phyloP scores from a whole-genome alignment of 1,139 yeast species.

The Kazachstania sp. region DNA sequence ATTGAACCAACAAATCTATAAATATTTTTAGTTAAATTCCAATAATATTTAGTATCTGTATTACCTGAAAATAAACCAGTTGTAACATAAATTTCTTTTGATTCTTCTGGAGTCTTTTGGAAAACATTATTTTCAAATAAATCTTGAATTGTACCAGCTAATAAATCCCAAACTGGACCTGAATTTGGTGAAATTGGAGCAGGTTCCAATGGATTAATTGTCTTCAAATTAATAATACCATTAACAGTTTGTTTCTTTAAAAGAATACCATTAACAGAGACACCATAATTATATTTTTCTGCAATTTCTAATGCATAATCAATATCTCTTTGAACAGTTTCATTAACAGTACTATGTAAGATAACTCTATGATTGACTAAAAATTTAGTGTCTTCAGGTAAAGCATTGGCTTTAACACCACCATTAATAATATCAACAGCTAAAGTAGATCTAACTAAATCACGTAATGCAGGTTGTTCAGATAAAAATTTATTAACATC shows the following conservation, averaged over 20 bases:
- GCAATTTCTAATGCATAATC: slow-evolving; percentile 39
- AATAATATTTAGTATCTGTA: slow-evolving; percentile 76
- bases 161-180: slow-evolving; percentile 41
- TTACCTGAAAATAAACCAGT: slow-evolving; percentile 71
- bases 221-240: slow-evolving; percentile 36
- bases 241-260: slow-evolving; percentile 20
- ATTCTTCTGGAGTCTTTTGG: slow-evolving; percentile 6
- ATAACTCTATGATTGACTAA: slow-evolving; percentile 49
- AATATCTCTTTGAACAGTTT: slow-evolving; percentile 37
- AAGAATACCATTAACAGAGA: slow-evolving; percentile 27
- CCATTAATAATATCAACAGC: slow-evolving; percentile 53
- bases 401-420: slow-evolving; percentile 59
- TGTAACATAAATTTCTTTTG: slow-evolving; percentile 41
- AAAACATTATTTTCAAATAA: slow-evolving; percentile 36
- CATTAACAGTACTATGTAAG: slow-evolving; percentile 39
- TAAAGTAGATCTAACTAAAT: slow-evolving; percentile 47
- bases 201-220: slow-evolving; percentile 38
- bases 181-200: slow-evolving; percentile 46
- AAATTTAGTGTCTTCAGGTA: slow-evolving; percentile 58
- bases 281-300: slow-evolving; percentile 40
- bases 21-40: slow-evolving; percentile 65
- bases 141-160: slow-evolving; percentile 47
- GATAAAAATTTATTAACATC: slow-evolving; percentile 25
- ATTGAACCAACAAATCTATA: slow-evolving; percentile 40
- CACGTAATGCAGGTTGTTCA: slow-evolving; percentile 28